Conservation (phyloP, 2,329 filamentous ascomycete species). For the Penicillium sp. region DNA sequence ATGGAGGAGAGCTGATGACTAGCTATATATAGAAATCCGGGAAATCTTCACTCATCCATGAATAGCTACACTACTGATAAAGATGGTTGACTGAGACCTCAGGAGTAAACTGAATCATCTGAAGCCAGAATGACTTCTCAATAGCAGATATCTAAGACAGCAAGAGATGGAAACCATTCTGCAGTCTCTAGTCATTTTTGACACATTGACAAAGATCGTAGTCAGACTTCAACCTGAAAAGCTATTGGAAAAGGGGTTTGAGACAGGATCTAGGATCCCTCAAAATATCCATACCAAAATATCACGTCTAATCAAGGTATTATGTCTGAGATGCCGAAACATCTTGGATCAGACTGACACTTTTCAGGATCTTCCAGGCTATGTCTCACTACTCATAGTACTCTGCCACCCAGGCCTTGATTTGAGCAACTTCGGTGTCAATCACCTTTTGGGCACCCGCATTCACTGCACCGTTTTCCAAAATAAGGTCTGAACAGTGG, state of each 20-base stretch:
- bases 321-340: background rate
- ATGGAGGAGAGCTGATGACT: background rate
- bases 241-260: background rate
- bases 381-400: conserved; percentile 28
- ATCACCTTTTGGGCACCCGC: conserved; percentile 51
- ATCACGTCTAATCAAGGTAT: background rate
- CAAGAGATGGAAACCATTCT: background rate
- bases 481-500: conserved; percentile 57
- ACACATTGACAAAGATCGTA: background rate
- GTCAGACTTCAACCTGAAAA: background rate
- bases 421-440: conserved; percentile 50
- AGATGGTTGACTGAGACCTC: too few species aligned
- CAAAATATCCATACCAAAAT: background rate
- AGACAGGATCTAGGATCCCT: background rate
- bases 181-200: background rate
- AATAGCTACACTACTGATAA: too few species aligned
- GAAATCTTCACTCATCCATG: too few species aligned
- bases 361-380: background rate
- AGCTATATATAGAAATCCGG: too few species aligned
- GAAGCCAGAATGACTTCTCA: background rate
- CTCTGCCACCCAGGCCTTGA: conserved; percentile 56
- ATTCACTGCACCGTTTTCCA: conserved; percentile 50
- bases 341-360: background rate
- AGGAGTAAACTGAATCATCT: too few species aligned
- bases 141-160: background rate